Base-by-base conservation (phyloP, 2,329 filamentous ascomycete genomes). In the Sporothrix dimorphospora region DNA sequence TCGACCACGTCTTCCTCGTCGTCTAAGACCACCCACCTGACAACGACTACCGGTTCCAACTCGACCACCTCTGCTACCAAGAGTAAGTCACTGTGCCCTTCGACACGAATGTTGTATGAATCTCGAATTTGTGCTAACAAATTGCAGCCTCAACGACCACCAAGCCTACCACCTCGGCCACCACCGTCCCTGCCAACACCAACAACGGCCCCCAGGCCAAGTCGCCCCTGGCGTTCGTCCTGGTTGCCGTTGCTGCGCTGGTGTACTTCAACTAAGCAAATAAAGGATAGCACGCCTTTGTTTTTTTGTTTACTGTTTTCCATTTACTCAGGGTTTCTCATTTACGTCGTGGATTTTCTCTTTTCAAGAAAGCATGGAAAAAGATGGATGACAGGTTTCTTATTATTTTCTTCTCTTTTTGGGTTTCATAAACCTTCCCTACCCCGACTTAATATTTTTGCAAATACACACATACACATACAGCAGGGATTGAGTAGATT, bases 261-360 rank as follows among this genome's bases (percentile, higher is more conserved):
- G 72, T 82, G 75, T 82, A 82, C 81, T 81, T 83, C 75, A 81
- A 83, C 79, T 83, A 81, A 78, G 75, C 69, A 45, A 27, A 38
- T 4, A 11, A 63, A 38, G 34, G 3, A n/a, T 59, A 14, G 19
- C 3, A n/a, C 16, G 42, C 8, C 4, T 24, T 38, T 24, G 42
- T 40, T 19, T 57, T 63, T 53, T 30, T 65, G 30, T 6, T 69
- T 45, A 34, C 27, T 27, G 2, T 49, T 38, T 49, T 38, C 49
- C n/a, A 16, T 59, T 49, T 67, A 42, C 16, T 19, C 24, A 55
- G 21, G 40, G 47, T 38, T 55, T 45, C 24, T 69, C 53, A n/a
- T 27, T 59, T 61, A 55, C n/a, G 53, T 51, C 59, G 49, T 27
- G 27, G 61, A 61, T 57, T 51, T 70, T 55, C 57, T 40, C 55